Percentiles rank a stretch among this genome's conserved stretches.
Evolutionary conservation across 352 stramenopile species (phyloP).

Genomic region (Globisporangium spiculum): DNA sequence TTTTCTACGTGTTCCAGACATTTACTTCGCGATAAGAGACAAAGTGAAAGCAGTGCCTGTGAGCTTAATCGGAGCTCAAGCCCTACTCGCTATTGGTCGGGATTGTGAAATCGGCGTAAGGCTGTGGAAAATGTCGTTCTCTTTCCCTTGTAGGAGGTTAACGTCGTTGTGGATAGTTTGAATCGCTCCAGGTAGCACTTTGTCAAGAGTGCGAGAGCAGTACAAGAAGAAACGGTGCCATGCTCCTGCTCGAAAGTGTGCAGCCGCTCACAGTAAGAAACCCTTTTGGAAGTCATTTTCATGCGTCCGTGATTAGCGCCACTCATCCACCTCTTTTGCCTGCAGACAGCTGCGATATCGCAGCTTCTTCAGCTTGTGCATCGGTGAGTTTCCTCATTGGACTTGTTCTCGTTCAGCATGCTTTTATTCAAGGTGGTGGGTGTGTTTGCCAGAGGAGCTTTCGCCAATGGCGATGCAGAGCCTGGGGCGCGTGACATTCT

Average conservation of each 20-base stretch:
- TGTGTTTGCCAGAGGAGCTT: not conserved
- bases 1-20: not conserved
- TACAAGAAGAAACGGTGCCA: not conserved
- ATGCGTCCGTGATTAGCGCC: not conserved
- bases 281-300: not conserved
- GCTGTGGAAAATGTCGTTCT: not conserved
- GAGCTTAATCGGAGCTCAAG: not conserved
- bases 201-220: not conserved
- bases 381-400: not conserved
- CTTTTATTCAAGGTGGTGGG: not conserved
- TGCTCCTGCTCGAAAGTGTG: not conserved
- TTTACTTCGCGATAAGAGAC: not conserved
- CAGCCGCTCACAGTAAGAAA: not conserved
- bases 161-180: not conserved
- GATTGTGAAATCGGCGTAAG: not conserved
- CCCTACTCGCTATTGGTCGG: not conserved
- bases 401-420: not conserved
- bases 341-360: not conserved
- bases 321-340: not conserved
- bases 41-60: not conserved
- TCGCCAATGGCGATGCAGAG: not conserved
- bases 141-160: not conserved
- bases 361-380: not conserved
- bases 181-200: not conserved
- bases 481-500: not conserved